Evolutionary conservation across 2,329 filamentous ascomycete genomes (phyloP).

Genomic region (Fusarium domesticum): DNA sequence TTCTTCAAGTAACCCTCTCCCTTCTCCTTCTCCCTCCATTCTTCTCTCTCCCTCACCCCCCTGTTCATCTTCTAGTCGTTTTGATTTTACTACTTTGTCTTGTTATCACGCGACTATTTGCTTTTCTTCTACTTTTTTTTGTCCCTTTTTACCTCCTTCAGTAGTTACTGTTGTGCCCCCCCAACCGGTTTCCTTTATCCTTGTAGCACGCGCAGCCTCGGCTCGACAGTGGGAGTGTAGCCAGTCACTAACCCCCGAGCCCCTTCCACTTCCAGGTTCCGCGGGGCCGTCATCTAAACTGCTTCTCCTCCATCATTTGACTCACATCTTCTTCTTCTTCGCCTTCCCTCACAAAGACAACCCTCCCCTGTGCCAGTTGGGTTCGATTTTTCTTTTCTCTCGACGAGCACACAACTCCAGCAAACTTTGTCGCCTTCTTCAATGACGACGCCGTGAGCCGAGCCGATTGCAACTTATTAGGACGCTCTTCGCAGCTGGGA

Average conservation of each 20-base stretch:
- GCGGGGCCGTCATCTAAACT: constrained; percentile 25
- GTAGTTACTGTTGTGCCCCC: not conserved
- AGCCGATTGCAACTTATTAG: constrained; percentile 19
- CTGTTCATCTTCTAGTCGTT: not conserved
- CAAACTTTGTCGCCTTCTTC: constrained; percentile 11
- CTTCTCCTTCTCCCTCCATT: not conserved
- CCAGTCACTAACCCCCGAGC: no score
- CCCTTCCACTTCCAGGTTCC: constrained; percentile 24
- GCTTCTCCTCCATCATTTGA: constrained; percentile 18
- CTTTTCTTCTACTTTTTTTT: not conserved
- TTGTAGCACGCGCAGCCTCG: constrained; percentile 19
- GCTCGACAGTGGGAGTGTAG: no score
- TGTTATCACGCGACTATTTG: not conserved
- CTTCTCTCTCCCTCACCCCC: not conserved
- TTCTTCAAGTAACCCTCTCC: no score
- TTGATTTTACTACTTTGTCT: not conserved
- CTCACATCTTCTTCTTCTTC: constrained; percentile 11
- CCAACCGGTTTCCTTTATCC: not conserved
- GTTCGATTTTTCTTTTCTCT: constrained; percentile 10
- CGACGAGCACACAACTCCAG: not conserved
- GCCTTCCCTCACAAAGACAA: constrained; percentile 8
- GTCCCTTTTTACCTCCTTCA: no score
- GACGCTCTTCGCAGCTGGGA: constrained; percentile 22
- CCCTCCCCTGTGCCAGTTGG: constrained; percentile 9
- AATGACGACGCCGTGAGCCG: constrained; percentile 31